Conservation (phyloP, 2,329 filamentous ascomycete genomes). For the Fusarium domesticum region DNA sequence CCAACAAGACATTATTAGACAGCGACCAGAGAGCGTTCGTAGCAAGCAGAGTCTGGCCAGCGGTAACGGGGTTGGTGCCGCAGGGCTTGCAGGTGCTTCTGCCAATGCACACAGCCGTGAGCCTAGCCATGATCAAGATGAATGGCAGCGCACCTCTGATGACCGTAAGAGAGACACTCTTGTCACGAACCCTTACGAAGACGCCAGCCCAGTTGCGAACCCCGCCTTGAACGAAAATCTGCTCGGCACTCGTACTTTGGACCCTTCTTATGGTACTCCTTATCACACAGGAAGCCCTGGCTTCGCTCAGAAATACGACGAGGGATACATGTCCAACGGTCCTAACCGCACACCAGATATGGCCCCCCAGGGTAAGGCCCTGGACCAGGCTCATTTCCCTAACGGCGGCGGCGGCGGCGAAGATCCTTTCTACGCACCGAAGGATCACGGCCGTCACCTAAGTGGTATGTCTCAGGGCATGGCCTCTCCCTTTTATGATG, state of each 20-base stretch:
- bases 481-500: conserved; percentile 84
- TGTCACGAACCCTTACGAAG: conserved; percentile 65
- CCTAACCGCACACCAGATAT: conserved; percentile 55
- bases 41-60: conserved; percentile 36
- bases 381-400: conserved; percentile 50
- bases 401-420: conserved; percentile 50
- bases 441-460: conserved; percentile 62
- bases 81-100: conserved; percentile 50
- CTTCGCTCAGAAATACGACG: conserved; percentile 65
- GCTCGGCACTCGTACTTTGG: conserved; percentile 39
- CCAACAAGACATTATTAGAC: conserved; percentile 28
- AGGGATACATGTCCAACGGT: conserved; percentile 85
- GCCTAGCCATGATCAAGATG: conserved; percentile 57
- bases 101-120: conserved; percentile 47
- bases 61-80: conserved; percentile 41
- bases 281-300: conserved; percentile 56
- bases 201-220: conserved; percentile 59
- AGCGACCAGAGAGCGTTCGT: conserved; percentile 29
- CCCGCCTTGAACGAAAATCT: conserved; percentile 51
- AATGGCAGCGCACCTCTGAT: conserved; percentile 61
- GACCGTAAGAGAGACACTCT: conserved; percentile 65
- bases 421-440: conserved; percentile 65
- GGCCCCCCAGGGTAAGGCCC: conserved; percentile 54
- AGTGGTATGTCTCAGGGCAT: conserved; percentile 93
- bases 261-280: conserved; percentile 40